Conservation (phyloP, 768 basidiomycete genomes). For the Amylocystis lapponica region DNA sequence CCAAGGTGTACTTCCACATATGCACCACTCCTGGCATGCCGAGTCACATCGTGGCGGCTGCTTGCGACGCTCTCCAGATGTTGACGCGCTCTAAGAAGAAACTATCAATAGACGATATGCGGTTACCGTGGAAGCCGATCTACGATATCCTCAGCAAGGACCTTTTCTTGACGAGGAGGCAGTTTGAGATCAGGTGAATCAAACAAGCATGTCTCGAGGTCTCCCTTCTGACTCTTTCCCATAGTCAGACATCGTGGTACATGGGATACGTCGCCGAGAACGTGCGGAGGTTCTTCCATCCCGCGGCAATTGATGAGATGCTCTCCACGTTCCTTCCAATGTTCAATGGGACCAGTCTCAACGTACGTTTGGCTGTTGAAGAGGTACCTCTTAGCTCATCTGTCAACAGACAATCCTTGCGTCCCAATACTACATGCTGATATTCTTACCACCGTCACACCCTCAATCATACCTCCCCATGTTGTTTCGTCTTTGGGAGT, state of each 20-base stretch:
- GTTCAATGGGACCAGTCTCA: conserved; percentile 67
- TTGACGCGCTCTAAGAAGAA: conserved; percentile 68
- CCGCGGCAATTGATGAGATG: conserved; percentile 83
- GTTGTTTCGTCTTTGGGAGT: conserved; percentile 84
- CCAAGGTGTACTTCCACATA: conserved; percentile 75
- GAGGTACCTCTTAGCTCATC: conserved; percentile 2
- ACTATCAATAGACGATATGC: conserved; percentile 69
- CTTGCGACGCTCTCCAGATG: conserved; percentile 54
- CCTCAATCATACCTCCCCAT: conserved; percentile 80
- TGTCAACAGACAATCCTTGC: conserved; percentile 58
- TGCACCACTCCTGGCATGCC: conserved; percentile 75
- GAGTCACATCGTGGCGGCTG: conserved; percentile 57
- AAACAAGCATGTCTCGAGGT: conserved; percentile 20
- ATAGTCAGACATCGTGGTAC: conserved; percentile 69
- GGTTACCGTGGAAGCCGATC: conserved; percentile 78
- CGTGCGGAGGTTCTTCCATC: conserved; percentile 82
- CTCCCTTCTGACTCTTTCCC: background rate
- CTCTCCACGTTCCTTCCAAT: conserved; percentile 77
- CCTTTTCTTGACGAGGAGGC: conserved; percentile 69
- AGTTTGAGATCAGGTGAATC: conserved; percentile 69
- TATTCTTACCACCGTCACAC: conserved; percentile 80
- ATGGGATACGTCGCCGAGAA: conserved; percentile 68
- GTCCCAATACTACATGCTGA: conserved; percentile 79
- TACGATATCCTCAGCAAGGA: conserved; percentile 66
- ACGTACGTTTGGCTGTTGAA: conserved; percentile 41